phyloP scores from a whole-genome alignment of 306 rosid genomes.

The Quercus dentata region DNA sequence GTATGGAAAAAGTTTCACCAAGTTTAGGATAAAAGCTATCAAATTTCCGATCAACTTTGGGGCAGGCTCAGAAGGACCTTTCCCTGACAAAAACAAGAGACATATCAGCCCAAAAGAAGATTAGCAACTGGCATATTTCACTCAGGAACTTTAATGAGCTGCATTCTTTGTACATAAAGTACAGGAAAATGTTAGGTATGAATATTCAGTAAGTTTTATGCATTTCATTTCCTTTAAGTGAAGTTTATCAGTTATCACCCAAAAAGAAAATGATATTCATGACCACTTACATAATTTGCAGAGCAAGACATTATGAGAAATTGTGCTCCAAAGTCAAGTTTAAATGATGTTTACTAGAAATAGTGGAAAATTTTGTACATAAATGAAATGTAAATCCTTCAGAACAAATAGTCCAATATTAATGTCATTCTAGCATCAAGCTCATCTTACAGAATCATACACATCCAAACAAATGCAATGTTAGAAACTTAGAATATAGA shows the following conservation, averaged over 20 bases:
- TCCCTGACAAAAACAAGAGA: slow-evolving; percentile 45
- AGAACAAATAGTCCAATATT: not conserved
- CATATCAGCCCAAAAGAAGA: not conserved
- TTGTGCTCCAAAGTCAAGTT: not conserved
- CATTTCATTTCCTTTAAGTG: not conserved
- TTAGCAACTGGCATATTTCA: not conserved
- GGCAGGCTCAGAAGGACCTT: slow-evolving; percentile 88
- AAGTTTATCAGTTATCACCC: not conserved
- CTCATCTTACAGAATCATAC: not conserved
- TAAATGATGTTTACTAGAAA: not conserved
- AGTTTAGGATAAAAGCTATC: slow-evolving; percentile 78
- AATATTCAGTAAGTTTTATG: not conserved
- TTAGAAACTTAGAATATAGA: too few relatives aligned
- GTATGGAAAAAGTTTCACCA: slow-evolving; percentile 47
- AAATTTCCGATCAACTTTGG: slow-evolving; percentile 81
- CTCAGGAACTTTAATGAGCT: not conserved
- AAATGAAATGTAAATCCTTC: not conserved
- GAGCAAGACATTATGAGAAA: not conserved
- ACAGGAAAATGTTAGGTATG: not conserved
- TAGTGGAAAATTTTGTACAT: not conserved
- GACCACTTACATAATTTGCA: not conserved
- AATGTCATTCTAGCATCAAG: not conserved
- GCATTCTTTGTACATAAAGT: not conserved
- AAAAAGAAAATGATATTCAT: not conserved
- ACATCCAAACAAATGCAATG: not conserved